Evolutionary conservation across 345 rosid genomes (phyloP).

Genomic region (Garcia nutans): DNA sequence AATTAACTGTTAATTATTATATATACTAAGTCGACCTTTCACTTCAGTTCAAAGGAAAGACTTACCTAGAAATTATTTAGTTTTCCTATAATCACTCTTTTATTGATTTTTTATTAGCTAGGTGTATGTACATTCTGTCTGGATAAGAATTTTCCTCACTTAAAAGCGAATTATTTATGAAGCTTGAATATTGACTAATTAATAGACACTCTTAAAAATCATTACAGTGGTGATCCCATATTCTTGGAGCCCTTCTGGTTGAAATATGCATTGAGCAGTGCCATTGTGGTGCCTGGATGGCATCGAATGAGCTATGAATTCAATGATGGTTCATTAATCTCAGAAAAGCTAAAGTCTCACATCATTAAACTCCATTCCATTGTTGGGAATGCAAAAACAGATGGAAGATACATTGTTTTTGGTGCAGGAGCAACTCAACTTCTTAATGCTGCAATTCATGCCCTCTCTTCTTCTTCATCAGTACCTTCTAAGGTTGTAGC

Average conservation of each 20-base stretch:
- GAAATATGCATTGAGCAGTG: constrained; percentile 16
- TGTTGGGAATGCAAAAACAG: constrained; percentile 22
- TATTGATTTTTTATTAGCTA: no score
- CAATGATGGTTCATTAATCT: constrained; percentile 22
- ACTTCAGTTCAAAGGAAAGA: no score
- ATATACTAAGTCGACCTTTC: no score
- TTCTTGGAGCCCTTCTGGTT: constrained; percentile 30
- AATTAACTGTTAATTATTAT: no score
- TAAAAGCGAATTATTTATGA: background rate
- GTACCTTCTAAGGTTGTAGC: constrained; percentile 19
- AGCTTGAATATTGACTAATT: no score
- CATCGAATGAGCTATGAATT: constrained; percentile 29
- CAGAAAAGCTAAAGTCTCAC: constrained; percentile 13
- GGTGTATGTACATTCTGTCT: no score
- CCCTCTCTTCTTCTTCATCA: constrained; percentile 17
- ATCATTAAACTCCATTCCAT: constrained; percentile 9
- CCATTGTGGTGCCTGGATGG: constrained; percentile 18
- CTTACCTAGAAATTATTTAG: no score
- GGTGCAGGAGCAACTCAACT: constrained; percentile 30
- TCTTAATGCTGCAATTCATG: constrained; percentile 23
- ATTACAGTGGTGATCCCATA: constrained; percentile 28
- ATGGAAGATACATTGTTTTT: constrained; percentile 19
- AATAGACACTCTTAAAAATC: no score
- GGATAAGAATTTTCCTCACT: no score
- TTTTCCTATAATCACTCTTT: no score